Evolutionary conservation across 306 rosid species (phyloP).

Genomic region (Fagus crenata): DNA sequence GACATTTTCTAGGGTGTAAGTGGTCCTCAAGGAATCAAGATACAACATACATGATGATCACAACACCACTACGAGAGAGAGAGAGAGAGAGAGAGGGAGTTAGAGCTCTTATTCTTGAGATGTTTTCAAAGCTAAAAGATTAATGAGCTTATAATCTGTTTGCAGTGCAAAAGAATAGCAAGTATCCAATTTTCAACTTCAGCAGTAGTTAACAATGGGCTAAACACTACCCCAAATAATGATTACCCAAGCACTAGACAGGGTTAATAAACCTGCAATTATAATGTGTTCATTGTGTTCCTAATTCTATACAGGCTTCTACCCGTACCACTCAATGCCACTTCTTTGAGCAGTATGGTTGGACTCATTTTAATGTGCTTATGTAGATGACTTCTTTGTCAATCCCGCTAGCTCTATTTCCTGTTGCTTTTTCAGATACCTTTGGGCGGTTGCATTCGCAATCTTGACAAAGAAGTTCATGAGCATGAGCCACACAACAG

Average conservation of each 20-base stretch:
- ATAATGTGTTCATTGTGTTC: slow-evolving; percentile 26
- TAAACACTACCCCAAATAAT: slow-evolving; percentile 51
- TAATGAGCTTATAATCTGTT: slow-evolving; percentile 34
- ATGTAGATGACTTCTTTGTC: slow-evolving; percentile 36
- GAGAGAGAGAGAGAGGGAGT: background rate
- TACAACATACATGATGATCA: background rate
- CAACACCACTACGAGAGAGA: background rate
- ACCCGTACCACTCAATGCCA: background rate
- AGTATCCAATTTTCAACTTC: slow-evolving; percentile 35
- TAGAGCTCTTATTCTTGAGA: background rate
- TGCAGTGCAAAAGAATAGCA: slow-evolving; percentile 55
- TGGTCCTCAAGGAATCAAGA: background rate
- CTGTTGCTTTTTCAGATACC: slow-evolving; percentile 72
- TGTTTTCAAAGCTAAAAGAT: slow-evolving; percentile 10
- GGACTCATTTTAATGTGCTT: slow-evolving; percentile 21
- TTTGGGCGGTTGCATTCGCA: slow-evolving; percentile 85
- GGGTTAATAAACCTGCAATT: slow-evolving; percentile 36
- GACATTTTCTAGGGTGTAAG: background rate
- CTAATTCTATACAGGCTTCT: slow-evolving; percentile 51
- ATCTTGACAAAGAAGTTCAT: slow-evolving; percentile 85
- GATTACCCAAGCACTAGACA: slow-evolving; percentile 39
- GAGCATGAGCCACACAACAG: slow-evolving; percentile 96
- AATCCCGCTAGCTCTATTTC: slow-evolving; percentile 51
- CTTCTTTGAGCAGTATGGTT: slow-evolving; percentile 21
- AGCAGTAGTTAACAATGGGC: slow-evolving; percentile 45